Evolutionary conservation across 768 basidiomycete genomes (phyloP), one percentile per base, ranked within the genome.

Genomic region (Cyathus striatus): DNA sequence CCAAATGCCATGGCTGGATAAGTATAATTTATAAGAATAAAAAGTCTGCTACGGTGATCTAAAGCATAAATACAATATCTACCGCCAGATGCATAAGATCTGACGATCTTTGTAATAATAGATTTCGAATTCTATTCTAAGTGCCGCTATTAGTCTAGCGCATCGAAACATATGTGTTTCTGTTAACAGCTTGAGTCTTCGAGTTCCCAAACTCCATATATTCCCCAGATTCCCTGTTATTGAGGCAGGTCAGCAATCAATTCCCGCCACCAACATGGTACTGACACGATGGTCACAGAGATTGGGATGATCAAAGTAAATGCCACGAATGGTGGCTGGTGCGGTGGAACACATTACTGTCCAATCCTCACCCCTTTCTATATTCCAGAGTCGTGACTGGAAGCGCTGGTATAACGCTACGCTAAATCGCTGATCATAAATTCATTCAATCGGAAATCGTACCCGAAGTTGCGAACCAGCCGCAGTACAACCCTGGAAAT

Each of bases 1-100:
- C 83, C 82, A 12, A 64, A 54, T 38, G 48, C 64, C 17, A 44
- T 59, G 21, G 48, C 51, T 12, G 46, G 37, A 41, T 37, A 24
- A 12, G 46, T 44, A 30, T 45, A 24, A 46, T 18, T 38, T 18
- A 34, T 40, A 10, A n/a, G 14, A 40, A 14, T 23, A 18, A 40
- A 23, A 6, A 40, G 17, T 7, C 24, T 21, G 9, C 14, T 40
- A 21, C 18, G 24, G 14, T 16, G 9, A 40, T 40, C 9, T 21
- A 23, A 10, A 25, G n/a, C 6, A 23, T 36, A 30, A n/a, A 36
- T 36, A 36, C 13, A 36, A 18, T 36, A 18, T n/a, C n/a, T n/a
- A n/a, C n/a, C n/a, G n/a, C n/a, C n/a, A n/a, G n/a, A n/a, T n/a
- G n/a, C n/a, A n/a, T n/a, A n/a, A n/a, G n/a, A n/a, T n/a, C n/a